Evolutionary conservation across 2,329 filamentous ascomycete genomes (phyloP), one percentile per base, ranked within the genome.

Genomic region (Metarhizium humberi): DNA sequence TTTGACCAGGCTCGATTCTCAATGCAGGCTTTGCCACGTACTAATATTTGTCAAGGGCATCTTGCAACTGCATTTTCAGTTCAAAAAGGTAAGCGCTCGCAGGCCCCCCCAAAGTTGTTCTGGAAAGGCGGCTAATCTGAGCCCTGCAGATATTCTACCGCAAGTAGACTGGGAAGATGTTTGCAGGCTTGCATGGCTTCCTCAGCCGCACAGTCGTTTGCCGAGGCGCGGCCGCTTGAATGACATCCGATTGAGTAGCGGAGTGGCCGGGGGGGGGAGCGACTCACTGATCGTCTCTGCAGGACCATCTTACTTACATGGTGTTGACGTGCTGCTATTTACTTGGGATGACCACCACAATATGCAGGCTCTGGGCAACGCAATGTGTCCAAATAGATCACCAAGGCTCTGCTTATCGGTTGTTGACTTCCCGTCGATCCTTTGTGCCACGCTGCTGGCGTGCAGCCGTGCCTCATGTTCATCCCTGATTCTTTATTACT

Each of bases 31-130:
- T 47, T 54, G 42, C 52, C n/a, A 43, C 7, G 42, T 25, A 36
- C 52, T 58, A 16, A 58, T 49, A 10, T 30, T 20, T 18, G 25
- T 45, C 7, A 46, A 61, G 60, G 60, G 60, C 6, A 96, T 97
- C 64, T 76, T 99, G 56, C 92, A 96, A 73, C 81, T 99, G 56
- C 92, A 97, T 70, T 99, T 99, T 70, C 92, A 96, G 71, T 96
- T 97, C 78, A 99, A 97, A 73, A 95, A 96, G 84, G 91, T 95
- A 50, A 20, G 42, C 34, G 38, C 20, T 54, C 36, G 16, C 20
- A 40, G 14, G 38, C 38, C 38, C 38, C 13, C 5, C 10, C 20
- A 30, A 25, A 34, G 25, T 18, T 45, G n/a, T 30, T 18, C 51
- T 13, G 18, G 30, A 16, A 49, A 8, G 50, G 34, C 38, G 34